Conservation (phyloP, 768 basidiomycete genomes). For the Kwoniella sp. region DNA sequence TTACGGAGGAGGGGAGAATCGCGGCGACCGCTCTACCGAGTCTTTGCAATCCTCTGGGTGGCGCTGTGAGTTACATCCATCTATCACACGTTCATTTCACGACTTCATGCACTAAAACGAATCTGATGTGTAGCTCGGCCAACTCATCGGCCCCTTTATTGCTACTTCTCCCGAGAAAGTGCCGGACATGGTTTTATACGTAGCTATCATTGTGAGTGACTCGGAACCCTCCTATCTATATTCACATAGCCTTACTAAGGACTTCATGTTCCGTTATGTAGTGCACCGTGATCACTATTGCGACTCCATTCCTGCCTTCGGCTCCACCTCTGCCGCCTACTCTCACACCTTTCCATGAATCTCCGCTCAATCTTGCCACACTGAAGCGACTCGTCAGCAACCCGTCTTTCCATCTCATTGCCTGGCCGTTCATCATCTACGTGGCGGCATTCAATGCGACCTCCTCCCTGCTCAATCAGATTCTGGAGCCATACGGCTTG, state of each 20-base stretch:
- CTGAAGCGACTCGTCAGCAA: constrained; percentile 1
- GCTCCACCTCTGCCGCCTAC: constrained; percentile 18
- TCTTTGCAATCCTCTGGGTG: constrained; percentile 18
- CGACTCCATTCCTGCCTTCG: constrained; percentile 8
- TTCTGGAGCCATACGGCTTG: constrained; percentile 14
- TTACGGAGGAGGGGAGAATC: constrained; percentile 9
- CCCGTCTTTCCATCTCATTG: constrained; percentile 16
- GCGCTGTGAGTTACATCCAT: constrained; percentile 7
- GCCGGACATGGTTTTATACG: constrained; percentile 14
- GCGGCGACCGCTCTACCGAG: constrained; percentile 13
- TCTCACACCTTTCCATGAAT: constrained; percentile 3
- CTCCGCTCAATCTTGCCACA: constrained; percentile 1
- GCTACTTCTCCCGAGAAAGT: constrained; percentile 12
- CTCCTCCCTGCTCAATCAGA: constrained; percentile 20
- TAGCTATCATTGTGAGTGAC: constrained; percentile 15
- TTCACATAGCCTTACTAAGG: too few species aligned
- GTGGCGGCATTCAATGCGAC: constrained; percentile 22
- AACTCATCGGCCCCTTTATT: constrained; percentile 14
- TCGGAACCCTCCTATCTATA: background rate
- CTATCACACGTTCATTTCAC: too few species aligned
- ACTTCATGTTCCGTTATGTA: background rate
- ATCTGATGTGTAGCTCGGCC: constrained; percentile 6
- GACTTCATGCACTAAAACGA: background rate
- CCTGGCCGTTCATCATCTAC: constrained; percentile 22
- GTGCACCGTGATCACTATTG: constrained; percentile 12